A percentile compares a stretch with the other conserved stretches of the same genome.
Evolutionary conservation across 306 rosid species (phyloP).

Genomic region (Nissolia schottii): DNA sequence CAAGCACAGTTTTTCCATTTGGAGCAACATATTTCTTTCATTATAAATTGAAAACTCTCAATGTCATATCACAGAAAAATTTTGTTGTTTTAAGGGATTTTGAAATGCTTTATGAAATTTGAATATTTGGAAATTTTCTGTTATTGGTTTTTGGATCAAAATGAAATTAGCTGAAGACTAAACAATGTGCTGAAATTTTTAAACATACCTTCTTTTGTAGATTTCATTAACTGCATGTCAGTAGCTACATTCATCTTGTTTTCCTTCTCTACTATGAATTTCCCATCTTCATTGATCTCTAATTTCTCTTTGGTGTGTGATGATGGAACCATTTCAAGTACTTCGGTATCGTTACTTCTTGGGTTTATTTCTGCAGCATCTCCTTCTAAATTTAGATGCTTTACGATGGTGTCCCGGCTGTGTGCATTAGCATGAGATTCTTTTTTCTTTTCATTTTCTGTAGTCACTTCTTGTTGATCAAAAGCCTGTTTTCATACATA

Average conservation of each 20-base stretch:
- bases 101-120: background rate
- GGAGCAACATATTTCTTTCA: background rate
- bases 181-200: background rate
- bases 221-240: background rate
- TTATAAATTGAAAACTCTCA: background rate
- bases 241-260: background rate
- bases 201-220: background rate
- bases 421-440: background rate
- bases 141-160: background rate
- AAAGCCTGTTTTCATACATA: slow-evolving; percentile 25
- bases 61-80: background rate
- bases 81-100: background rate
- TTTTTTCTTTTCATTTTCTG: background rate
- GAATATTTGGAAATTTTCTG: background rate
- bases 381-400: background rate
- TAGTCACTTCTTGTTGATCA: slow-evolving; percentile 1
- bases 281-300: background rate
- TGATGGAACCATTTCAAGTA: background rate
- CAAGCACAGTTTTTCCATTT: background rate
- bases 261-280: background rate
- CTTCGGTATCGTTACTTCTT: background rate
- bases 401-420: background rate
- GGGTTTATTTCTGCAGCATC: background rate
- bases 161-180: background rate
- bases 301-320: background rate